phyloP scores from a whole-genome alignment of 2,329 filamentous ascomycete genomes.

The Mycosphaerella sp. region DNA sequence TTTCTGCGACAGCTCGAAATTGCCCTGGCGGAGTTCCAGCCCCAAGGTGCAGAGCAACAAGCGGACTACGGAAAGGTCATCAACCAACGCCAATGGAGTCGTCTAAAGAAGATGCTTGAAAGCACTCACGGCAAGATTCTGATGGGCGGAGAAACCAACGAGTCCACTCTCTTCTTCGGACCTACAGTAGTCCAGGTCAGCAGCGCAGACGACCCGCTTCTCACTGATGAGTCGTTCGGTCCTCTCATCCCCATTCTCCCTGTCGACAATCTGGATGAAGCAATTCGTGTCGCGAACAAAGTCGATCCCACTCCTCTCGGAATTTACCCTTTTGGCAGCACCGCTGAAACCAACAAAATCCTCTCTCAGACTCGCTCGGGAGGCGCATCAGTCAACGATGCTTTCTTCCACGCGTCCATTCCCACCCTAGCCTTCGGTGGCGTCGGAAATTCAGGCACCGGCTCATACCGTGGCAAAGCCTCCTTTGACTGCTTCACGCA shows the following conservation, averaged over 20 bases:
- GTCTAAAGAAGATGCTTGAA: conserved; percentile 89
- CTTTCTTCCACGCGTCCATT: conserved; percentile 65
- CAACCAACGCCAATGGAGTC: conserved; percentile 70
- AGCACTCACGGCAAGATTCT: conserved; percentile 75
- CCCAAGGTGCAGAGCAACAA: conserved; percentile 70
- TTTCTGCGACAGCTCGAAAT: conserved; percentile 69
- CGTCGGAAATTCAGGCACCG: conserved; percentile 70
- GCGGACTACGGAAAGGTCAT: conserved; percentile 74
- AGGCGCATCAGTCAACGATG: conserved; percentile 49
- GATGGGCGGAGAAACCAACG: conserved; percentile 77
- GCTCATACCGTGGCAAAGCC: conserved; percentile 71
- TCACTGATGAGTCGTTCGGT: conserved; percentile 82
- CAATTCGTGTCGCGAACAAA: conserved; percentile 72
- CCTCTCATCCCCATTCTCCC: conserved; percentile 82
- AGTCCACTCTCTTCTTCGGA: conserved; percentile 75
- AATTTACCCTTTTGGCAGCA: conserved; percentile 78
- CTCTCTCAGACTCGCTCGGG: conserved; percentile 47
- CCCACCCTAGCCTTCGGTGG: conserved; percentile 74
- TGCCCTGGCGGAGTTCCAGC: conserved; percentile 71
- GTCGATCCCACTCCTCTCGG: conserved; percentile 79
- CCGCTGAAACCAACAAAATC: conserved; percentile 65
- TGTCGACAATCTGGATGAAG: conserved; percentile 73
- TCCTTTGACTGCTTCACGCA: conserved; percentile 65
- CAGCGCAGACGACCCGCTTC: conserved; percentile 66
- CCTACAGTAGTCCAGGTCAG: conserved; percentile 86